These are phyloP conservation scores for Cystobasidium ongulense DNA, from an alignment of 768 basidiomycete species.

Conservation along the genomic window DNA sequence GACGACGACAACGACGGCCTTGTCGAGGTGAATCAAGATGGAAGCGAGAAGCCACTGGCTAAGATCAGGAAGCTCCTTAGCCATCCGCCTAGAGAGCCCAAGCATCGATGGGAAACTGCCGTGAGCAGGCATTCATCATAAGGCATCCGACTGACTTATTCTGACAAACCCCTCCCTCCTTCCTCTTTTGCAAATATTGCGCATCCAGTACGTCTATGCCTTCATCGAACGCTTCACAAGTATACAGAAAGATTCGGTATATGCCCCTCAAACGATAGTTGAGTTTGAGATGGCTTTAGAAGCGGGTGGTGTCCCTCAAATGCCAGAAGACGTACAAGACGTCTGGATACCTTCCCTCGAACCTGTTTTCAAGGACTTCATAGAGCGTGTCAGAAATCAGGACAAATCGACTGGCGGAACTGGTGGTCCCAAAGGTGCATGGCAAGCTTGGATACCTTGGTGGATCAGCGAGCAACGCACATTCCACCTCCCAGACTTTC, in stretches of 20 bases:
- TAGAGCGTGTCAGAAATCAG: not conserved
- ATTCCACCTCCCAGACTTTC: slow-evolving; percentile 4
- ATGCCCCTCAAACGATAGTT: slow-evolving; percentile 26
- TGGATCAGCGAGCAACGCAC: slow-evolving; percentile 12
- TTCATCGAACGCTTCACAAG: slow-evolving; percentile 26
- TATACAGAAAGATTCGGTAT: not conserved
- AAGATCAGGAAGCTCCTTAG: slow-evolving; percentile 2
- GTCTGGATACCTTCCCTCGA: slow-evolving; percentile 20
- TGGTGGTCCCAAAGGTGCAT: slow-evolving; percentile 8
- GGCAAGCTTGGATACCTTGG: slow-evolving; percentile 21
- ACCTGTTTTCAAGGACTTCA: slow-evolving; percentile 26
- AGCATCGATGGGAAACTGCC: slow-evolving; percentile 27
- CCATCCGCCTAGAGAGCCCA: slow-evolving; percentile 14
- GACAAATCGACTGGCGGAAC: slow-evolving; percentile 10
- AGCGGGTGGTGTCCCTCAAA: not conserved
- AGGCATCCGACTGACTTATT: not conserved
- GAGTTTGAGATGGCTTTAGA: slow-evolving; percentile 19
- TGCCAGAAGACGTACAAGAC: slow-evolving; percentile 4
- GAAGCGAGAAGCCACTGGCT: not conserved
- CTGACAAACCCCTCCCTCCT: not conserved
- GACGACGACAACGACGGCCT: slow-evolving; percentile 18
- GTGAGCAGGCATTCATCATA: not conserved
- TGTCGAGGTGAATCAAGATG: slow-evolving; percentile 24
- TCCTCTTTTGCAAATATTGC: not conserved
- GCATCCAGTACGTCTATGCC: slow-evolving; percentile 18